Conservation (phyloP, 139 green algal species). For the Chlorella sp. region DNA sequence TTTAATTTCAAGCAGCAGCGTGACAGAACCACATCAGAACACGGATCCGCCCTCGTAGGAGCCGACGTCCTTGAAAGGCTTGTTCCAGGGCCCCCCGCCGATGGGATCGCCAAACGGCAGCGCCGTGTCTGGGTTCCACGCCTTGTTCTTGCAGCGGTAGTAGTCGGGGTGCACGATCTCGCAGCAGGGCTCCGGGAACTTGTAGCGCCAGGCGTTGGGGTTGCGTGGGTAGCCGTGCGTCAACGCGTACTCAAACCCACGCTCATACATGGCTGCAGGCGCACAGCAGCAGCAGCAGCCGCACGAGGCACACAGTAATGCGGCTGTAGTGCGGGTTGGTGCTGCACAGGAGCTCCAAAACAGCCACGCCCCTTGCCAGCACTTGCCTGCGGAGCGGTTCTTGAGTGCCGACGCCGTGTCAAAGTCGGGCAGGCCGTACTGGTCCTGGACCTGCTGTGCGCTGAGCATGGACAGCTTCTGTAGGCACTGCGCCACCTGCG, state of each 20-base stretch:
- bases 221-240: slow-evolving; percentile 30
- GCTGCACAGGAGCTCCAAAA: no score
- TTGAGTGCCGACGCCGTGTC: slow-evolving; percentile 1
- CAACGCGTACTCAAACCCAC: slow-evolving; percentile 36
- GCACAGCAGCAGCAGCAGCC: neutral
- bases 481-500: slow-evolving; percentile 10
- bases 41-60: slow-evolving; percentile 28
- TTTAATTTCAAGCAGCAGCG: neutral
- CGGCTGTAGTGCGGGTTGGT: no score
- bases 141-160: slow-evolving; percentile 27
- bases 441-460: slow-evolving; percentile 2
- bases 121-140: slow-evolving; percentile 28
- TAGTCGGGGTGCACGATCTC: slow-evolving; percentile 25
- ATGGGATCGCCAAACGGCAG: slow-evolving; percentile 31
- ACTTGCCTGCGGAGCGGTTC: slow-evolving; percentile 7
- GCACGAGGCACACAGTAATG: no score
- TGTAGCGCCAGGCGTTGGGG: slow-evolving; percentile 41
- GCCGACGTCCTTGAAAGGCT: slow-evolving; percentile 15
- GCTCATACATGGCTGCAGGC: slow-evolving; percentile 33
- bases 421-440: slow-evolving; percentile 13
- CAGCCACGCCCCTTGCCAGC: no score
- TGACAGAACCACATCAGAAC: neutral
- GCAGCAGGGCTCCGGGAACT: slow-evolving; percentile 6
- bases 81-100: slow-evolving; percentile 17
- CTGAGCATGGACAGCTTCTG: slow-evolving; percentile 6